Percentiles rank a stretch among this genome's conserved stretches.
These are phyloP conservation scores for Pseudoscleropodium purum DNA, from an alignment of 225 moss, liverwort and hornwort genomes.

Conservation along the genomic window DNA sequence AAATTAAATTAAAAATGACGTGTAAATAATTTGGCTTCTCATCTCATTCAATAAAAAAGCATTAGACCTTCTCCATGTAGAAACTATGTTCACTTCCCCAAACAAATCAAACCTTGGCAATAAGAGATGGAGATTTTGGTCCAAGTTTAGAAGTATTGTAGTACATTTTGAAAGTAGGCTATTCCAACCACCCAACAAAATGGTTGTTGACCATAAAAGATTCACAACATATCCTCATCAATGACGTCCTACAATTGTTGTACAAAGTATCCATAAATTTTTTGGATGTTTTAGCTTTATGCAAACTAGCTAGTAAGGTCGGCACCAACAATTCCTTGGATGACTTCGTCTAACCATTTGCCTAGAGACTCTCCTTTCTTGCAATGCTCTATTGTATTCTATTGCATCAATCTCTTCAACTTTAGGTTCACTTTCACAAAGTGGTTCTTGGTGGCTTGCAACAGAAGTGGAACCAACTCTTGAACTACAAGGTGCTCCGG, in stretches of 20 bases:
- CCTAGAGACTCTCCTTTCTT: background rate
- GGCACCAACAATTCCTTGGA: background rate
- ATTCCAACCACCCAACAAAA: background rate
- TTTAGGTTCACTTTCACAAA: fast-evolving
- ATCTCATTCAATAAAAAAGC: background rate
- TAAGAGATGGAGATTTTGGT: too few relatives aligned
- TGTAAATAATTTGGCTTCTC: background rate
- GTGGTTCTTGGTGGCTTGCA: background rate
- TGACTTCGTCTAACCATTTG: background rate
- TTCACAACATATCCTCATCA: background rate
- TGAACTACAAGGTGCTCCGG: fast-evolving
- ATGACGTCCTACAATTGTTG: background rate
- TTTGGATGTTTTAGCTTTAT: fast-evolving
- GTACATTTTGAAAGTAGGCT: too few relatives aligned
- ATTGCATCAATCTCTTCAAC: background rate
- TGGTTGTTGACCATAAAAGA: background rate
- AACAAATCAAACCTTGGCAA: too few relatives aligned
- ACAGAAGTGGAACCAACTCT: background rate
- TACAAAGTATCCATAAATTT: background rate
- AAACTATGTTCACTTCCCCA: too few relatives aligned
- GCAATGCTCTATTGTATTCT: background rate
- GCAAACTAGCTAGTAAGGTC: background rate
- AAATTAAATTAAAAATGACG: background rate
- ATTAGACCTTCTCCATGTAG: background rate
- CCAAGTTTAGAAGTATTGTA: too few relatives aligned